Evolutionary conservation across 148 eudicot genomes (phyloP).

Genomic region (Rhododendron mucronatum): DNA sequence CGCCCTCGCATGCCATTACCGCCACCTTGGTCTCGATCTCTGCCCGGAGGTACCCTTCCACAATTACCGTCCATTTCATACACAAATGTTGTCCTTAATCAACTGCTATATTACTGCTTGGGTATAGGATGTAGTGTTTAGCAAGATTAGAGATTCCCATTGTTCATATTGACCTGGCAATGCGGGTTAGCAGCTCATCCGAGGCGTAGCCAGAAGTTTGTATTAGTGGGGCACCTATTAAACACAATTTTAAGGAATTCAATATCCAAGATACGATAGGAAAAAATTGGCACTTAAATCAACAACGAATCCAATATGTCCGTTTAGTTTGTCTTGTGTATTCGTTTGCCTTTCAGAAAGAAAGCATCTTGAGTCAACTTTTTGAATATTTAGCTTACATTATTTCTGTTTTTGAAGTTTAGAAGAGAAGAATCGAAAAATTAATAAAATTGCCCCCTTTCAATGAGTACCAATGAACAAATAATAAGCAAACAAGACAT

Average conservation of each 20-base stretch:
- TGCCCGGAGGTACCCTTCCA: conserved; percentile 3
- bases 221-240: not conserved
- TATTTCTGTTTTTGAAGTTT: too few species aligned
- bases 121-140: not conserved
- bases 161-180: not conserved
- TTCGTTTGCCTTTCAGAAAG: too few species aligned
- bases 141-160: not conserved
- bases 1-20: conserved; percentile 60
- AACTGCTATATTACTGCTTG: not conserved
- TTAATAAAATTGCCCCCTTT: not conserved
- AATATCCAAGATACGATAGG: not conserved
- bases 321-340: too few species aligned
- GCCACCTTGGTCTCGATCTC: conserved; percentile 4
- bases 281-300: not conserved
- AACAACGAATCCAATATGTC: too few species aligned
- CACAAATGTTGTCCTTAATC: not conserved
- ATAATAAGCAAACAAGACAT: not conserved
- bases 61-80: not conserved
- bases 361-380: not conserved
- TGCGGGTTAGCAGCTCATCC: not conserved
- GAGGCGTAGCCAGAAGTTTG: not conserved
- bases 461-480: not conserved
- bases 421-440: too few species aligned
- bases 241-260: not conserved
- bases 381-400: not conserved